Evolutionary conservation across 192 early-diverging fungal genomes (phyloP).

Genomic region (Umbelopsis sp.): DNA sequence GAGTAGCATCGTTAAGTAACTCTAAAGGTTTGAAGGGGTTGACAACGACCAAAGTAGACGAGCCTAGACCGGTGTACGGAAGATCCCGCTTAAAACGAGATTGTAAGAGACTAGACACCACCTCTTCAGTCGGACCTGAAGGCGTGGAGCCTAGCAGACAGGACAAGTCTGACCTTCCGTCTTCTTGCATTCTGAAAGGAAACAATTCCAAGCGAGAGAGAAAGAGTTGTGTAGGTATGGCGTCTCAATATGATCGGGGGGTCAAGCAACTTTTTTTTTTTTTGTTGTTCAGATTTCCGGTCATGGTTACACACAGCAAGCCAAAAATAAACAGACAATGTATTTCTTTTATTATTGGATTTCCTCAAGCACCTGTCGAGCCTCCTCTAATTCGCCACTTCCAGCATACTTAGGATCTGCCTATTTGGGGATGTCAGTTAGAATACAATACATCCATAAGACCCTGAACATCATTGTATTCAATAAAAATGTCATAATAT

Average conservation of each 20-base stretch:
- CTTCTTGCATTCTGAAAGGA: slow-evolving; percentile 27
- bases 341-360: slow-evolving; percentile 1
- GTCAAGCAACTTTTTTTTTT: slow-evolving; percentile 4
- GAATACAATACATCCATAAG: neutral
- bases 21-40: slow-evolving; percentile 56
- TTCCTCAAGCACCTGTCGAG: slow-evolving; percentile 12
- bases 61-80: slow-evolving; percentile 54
- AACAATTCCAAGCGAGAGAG: neutral
- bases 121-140: slow-evolving; percentile 45
- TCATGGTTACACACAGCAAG: slow-evolving; percentile 1
- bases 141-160: slow-evolving; percentile 10
- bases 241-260: slow-evolving; percentile 2
- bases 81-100: slow-evolving; percentile 47
- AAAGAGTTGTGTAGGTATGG: neutral
- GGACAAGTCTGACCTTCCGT: slow-evolving; percentile 20
- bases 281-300: slow-evolving; percentile 14
- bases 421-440: neutral
- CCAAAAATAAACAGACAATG: slow-evolving; percentile 8
- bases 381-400: slow-evolving; percentile 14
- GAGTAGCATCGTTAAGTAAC: slow-evolving; percentile 47
- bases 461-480: no score
- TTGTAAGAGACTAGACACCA: slow-evolving; percentile 40
- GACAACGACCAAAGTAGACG: slow-evolving; percentile 52
- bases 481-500: no score
- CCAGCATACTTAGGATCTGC: slow-evolving; percentile 13